phyloP scores from a whole-genome alignment of 1,284 basidiomycete genomes.

The Malassezia yamatoensis region DNA sequence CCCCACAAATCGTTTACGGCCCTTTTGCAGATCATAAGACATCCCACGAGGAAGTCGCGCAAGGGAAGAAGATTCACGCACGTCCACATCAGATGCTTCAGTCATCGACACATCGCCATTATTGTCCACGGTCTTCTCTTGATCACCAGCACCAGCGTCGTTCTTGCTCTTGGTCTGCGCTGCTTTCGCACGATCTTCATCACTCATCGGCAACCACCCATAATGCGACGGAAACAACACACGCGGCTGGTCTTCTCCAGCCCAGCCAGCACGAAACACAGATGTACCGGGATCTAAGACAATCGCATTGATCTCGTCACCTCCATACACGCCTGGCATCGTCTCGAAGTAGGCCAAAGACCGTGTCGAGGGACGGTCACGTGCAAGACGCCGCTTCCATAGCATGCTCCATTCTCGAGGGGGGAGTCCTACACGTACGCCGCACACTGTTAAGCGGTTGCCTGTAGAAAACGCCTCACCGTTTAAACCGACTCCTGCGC shows the following conservation, averaged over 20 bases:
- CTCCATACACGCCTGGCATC: conserved; percentile 46
- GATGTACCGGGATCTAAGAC: conserved; percentile 89
- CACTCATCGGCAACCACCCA: conserved; percentile 57
- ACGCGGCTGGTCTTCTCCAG: conserved; percentile 92
- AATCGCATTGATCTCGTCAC: conserved; percentile 82
- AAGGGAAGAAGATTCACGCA: not conserved
- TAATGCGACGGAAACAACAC: conserved; percentile 81
- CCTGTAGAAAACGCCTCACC: conserved; percentile 1
- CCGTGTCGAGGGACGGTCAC: not conserved
- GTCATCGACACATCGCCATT: conserved; percentile 20
- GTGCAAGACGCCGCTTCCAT: not conserved
- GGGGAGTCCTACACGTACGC: conserved; percentile 3
- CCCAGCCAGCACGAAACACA: conserved; percentile 73
- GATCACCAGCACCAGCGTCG: not conserved
- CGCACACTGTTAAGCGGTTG: not conserved
- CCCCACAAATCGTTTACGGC: conserved; percentile 63
- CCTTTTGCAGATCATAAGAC: conserved; percentile 48
- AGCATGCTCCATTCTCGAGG: not conserved
- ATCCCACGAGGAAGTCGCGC: conserved; percentile 16
- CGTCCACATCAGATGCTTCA: not conserved
- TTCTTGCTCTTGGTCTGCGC: not conserved
- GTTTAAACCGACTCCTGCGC: conserved; percentile 2
- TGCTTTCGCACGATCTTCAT: conserved; percentile 43
- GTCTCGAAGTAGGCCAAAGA: conserved; percentile 4
- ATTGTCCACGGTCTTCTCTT: not conserved